Conservation (phyloP, 2,329 filamentous ascomycete genomes). For the Phyllosticta capitalensis region DNA sequence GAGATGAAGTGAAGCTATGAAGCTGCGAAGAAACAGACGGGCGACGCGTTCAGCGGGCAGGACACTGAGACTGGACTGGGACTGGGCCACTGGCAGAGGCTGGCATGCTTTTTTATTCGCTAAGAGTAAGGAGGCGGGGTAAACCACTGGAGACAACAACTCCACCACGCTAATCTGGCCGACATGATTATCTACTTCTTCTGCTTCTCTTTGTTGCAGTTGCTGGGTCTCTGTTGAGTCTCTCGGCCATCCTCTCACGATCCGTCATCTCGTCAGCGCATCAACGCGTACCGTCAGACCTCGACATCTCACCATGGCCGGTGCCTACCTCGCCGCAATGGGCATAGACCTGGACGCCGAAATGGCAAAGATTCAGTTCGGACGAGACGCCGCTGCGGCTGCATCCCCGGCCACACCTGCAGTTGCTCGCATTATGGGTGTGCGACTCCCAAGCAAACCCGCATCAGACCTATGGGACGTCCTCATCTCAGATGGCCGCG, state of each 20-base stretch:
- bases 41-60: conserved; percentile 6
- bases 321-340: conserved; percentile 6
- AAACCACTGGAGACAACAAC: background rate
- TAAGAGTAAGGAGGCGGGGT: conserved; percentile 3
- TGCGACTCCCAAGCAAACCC: conserved; percentile 25
- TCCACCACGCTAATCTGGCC: background rate
- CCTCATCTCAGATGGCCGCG: conserved; percentile 23
- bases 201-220: background rate
- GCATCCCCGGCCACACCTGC: background rate
- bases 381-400: background rate
- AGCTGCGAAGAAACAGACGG: background rate
- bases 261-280: conserved; percentile 1
- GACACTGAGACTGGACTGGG: background rate
- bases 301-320: conserved; percentile 8
- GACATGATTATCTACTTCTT: background rate
- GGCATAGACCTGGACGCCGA: conserved; percentile 26
- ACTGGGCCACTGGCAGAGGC: background rate
- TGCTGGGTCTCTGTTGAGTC: background rate
- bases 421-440: conserved; percentile 23
- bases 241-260: background rate
- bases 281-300: background rate
- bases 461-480: conserved; percentile 29
- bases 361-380: conserved; percentile 21
- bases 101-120: conserved; percentile 9
- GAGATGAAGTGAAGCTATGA: background rate